A percentile compares a stretch with the other conserved stretches of the same genome.
phyloP scores from a whole-genome alignment of 805 yeast genomes.

The Yarrowia deformans region DNA sequence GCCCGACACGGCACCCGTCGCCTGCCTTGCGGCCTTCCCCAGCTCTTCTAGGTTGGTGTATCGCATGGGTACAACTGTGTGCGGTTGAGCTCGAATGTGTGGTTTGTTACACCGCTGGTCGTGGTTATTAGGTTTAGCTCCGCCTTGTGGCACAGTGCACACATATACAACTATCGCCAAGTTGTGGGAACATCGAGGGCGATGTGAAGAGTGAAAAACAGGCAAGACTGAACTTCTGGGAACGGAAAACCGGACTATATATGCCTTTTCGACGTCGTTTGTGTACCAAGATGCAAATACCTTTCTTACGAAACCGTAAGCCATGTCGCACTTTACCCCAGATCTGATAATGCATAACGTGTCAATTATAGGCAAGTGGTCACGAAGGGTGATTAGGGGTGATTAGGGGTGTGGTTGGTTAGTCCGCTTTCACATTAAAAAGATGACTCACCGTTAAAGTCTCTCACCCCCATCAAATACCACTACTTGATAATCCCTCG shows the following conservation, averaged over 20 bases:
- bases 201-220: background rate
- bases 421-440: too few relatives aligned
- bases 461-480: too few relatives aligned
- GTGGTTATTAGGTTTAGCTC: constrained; percentile 26
- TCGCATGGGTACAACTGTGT: constrained; percentile 30
- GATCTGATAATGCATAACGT: constrained; percentile 25
- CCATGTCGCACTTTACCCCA: constrained; percentile 11
- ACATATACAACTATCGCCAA: background rate
- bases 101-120: background rate
- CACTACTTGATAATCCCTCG: constrained; percentile 4
- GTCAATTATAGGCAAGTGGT: background rate
- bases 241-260: background rate
- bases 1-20: constrained; percentile 26
- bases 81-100: background rate
- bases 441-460: too few relatives aligned
- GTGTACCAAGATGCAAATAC: background rate
- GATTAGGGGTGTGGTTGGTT: too few relatives aligned
- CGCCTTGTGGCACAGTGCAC: constrained; percentile 10
- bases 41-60: constrained; percentile 30
- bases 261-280: background rate
- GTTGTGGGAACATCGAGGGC: background rate
- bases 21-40: constrained; percentile 35
- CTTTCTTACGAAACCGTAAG: background rate
- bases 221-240: too few relatives aligned
- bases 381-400: too few relatives aligned